Evolutionary conservation across 2,329 filamentous ascomycete species (phyloP).

Genomic region (Arthrobotrys sinensis): DNA sequence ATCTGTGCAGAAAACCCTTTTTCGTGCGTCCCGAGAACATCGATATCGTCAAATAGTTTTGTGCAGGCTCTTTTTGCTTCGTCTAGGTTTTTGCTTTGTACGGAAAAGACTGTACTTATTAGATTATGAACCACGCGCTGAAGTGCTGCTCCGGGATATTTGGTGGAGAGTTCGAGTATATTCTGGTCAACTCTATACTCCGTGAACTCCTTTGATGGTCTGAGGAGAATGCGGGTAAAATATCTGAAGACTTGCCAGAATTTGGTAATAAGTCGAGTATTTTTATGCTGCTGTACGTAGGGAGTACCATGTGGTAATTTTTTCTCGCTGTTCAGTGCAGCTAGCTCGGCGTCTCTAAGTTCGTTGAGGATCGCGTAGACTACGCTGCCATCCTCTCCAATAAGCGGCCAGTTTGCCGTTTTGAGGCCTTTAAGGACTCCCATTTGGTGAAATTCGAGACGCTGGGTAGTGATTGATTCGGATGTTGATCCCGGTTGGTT

Average conservation of each 20-base stretch:
- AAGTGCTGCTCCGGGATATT: constrained; percentile 1
- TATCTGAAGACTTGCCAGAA: not conserved
- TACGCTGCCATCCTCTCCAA: not conserved
- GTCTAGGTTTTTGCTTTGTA: not conserved
- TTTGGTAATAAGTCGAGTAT: not conserved
- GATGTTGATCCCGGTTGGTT: not conserved
- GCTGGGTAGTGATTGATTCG: not conserved
- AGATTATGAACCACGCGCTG: not conserved
- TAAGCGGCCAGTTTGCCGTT: not conserved
- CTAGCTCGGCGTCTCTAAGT: not conserved
- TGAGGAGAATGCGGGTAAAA: no score
- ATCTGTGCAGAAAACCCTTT: constrained; percentile 3
- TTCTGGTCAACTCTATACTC: no score
- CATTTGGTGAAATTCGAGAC: constrained; percentile 2
- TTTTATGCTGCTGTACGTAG: no score
- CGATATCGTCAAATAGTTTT: not conserved
- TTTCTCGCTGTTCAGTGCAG: not conserved
- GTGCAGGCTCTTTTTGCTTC: not conserved
- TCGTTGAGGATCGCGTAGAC: not conserved
- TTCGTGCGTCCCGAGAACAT: not conserved
- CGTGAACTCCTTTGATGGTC: no score
- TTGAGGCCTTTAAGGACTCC: not conserved
- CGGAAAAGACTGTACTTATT: not conserved
- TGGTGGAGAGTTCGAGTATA: not conserved
- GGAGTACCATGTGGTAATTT: not conserved